Conservation (phyloP, 1,284 basidiomycete species). For the Mycena citricolor region DNA sequence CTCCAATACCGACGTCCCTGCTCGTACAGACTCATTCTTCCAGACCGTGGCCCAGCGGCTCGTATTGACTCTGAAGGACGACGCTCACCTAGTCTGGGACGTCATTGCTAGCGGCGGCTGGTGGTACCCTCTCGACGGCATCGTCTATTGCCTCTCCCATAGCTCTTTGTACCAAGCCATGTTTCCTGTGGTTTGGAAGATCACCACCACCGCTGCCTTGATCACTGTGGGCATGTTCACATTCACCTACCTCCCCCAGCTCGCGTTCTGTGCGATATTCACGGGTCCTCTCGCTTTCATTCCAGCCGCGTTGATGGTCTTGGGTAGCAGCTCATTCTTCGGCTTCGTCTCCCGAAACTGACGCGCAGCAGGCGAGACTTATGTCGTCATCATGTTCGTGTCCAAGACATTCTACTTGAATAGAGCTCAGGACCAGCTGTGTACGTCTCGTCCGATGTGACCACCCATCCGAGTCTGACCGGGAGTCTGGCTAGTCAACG, state of each 20-base stretch:
- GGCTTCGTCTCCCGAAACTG: not conserved
- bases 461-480: constrained; percentile 26
- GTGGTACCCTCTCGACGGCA: constrained; percentile 38
- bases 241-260: constrained; percentile 70
- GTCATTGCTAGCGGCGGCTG: constrained; percentile 35
- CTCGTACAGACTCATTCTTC: too few relatives aligned
- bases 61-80: constrained; percentile 1
- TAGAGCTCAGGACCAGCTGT: constrained; percentile 40
- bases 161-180: constrained; percentile 39
- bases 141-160: constrained; percentile 36
- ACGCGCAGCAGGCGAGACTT: constrained; percentile 31
- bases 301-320: constrained; percentile 39
- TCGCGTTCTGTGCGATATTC: constrained; percentile 61
- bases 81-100: constrained; percentile 26
- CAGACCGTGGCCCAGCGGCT: too few relatives aligned
- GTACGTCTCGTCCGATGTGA: constrained; percentile 26
- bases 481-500: constrained; percentile 37
- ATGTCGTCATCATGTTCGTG: constrained; percentile 45
- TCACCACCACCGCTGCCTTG: constrained; percentile 37
- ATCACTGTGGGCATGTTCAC: constrained; percentile 53
- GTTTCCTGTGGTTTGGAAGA: constrained; percentile 40
- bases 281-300: constrained; percentile 56
- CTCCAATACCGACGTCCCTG: too few relatives aligned
- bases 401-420: constrained; percentile 49
- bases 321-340: constrained; percentile 23